Conservation (phyloP, 768 basidiomycete species). For the Tubosaeta sp. region DNA sequence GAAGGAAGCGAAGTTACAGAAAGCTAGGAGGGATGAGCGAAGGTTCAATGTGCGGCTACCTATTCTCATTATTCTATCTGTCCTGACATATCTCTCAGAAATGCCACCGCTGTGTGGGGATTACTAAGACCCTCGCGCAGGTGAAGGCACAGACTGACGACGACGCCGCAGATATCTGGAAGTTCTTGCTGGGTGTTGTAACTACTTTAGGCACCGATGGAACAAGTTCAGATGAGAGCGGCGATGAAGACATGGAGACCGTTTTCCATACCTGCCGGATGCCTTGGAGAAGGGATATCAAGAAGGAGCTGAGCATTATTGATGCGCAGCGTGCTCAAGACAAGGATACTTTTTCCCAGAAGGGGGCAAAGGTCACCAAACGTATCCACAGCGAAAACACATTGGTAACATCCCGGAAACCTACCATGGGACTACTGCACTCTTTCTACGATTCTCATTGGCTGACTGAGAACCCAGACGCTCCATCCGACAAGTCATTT, state of each 20-base stretch:
- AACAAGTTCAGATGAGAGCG: slow-evolving; percentile 8
- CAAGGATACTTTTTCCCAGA: neutral
- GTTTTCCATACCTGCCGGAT: neutral
- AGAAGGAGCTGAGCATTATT: slow-evolving; percentile 5
- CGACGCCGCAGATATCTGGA: neutral
- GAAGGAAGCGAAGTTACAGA: neutral
- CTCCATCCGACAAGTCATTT: neutral
- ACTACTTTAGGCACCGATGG: neutral
- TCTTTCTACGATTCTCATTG: neutral
- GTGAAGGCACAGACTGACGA: neutral
- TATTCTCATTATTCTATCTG: too few relatives aligned
- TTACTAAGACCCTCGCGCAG: neutral
- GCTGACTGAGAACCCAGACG: neutral
- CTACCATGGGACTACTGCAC: neutral
- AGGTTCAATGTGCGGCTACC: too few relatives aligned
- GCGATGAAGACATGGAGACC: neutral
- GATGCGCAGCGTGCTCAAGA: neutral
- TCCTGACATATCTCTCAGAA: neutral
- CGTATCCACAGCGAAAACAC: neutral
- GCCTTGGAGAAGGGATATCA: slow-evolving; percentile 2
- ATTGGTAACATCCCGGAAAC: neutral
- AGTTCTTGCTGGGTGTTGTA: neutral
- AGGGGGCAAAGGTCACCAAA: slow-evolving; percentile 1
- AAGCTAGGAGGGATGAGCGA: neutral
- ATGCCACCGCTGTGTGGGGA: neutral